Conservation (phyloP, 192 early-diverging fungal genomes). For the Coemansia javaensis region DNA sequence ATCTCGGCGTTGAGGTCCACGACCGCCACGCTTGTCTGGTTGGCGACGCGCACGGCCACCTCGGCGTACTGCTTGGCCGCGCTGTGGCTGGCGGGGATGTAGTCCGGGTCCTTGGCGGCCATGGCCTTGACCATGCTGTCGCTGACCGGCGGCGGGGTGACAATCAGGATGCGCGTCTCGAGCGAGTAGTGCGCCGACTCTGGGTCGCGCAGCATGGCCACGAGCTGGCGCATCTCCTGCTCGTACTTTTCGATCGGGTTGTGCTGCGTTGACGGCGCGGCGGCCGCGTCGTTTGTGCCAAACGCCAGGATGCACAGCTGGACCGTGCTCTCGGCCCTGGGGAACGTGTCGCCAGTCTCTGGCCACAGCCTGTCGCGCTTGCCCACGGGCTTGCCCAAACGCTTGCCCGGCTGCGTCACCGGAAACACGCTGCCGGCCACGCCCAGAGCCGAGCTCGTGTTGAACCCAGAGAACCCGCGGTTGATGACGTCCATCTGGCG, state of each 20-base stretch:
- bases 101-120: neutral
- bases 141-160: slow-evolving; percentile 69
- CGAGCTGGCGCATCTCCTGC: slow-evolving; percentile 56
- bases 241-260: slow-evolving; percentile 57
- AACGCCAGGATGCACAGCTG: slow-evolving; percentile 58
- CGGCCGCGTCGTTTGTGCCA: slow-evolving; percentile 77
- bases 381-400: too few species aligned
- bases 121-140: slow-evolving; percentile 32
- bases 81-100: slow-evolving; percentile 14
- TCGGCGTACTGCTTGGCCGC: slow-evolving; percentile 54
- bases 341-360: neutral
- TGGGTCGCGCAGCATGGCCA: slow-evolving; percentile 53
- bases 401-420: slow-evolving; percentile 1
- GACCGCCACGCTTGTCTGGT: slow-evolving; percentile 18
- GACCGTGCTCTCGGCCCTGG: neutral
- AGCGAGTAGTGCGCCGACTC: slow-evolving; percentile 56
- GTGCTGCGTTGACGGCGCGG: slow-evolving; percentile 51
- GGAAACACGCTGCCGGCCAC: slow-evolving; percentile 57
- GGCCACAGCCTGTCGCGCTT: too few species aligned
- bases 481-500: slow-evolving; percentile 74
- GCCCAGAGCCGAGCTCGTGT: slow-evolving; percentile 55
- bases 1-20: slow-evolving; percentile 42
- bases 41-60: slow-evolving; percentile 41
- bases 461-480: slow-evolving; percentile 77
- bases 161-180: slow-evolving; percentile 57